A percentile compares a stretch with the other conserved stretches of the same genome.
Conservation (phyloP, 441 rosid genomes). For the Erysimum pusillum region DNA sequence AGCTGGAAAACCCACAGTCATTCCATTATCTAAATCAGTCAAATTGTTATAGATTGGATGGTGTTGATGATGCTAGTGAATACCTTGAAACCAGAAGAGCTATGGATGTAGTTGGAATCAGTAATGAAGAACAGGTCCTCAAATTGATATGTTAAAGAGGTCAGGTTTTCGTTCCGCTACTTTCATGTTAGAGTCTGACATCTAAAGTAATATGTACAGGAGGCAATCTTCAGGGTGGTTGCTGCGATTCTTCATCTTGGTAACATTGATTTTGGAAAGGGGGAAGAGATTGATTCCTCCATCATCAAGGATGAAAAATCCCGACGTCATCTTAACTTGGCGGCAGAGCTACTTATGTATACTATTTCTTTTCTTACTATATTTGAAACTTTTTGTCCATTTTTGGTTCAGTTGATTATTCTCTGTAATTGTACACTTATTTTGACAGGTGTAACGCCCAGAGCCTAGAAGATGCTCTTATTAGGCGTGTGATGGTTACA, state of each 20-base stretch:
- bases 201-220: slow-evolving; percentile 55
- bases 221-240: slow-evolving; percentile 77
- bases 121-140: slow-evolving; percentile 69
- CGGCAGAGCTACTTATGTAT: slow-evolving; percentile 72
- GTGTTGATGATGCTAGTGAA: slow-evolving; percentile 68
- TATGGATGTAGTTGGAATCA: slow-evolving; percentile 81
- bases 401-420: slow-evolving; percentile 26
- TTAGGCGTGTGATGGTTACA: slow-evolving; percentile 82
- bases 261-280: slow-evolving; percentile 70
- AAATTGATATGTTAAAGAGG: slow-evolving; percentile 32
- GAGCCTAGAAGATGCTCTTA: slow-evolving; percentile 77
- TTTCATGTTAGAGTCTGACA: slow-evolving; percentile 47
- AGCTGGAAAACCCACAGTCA: slow-evolving; percentile 61
- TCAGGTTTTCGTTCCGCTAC: slow-evolving; percentile 7
- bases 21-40: slow-evolving; percentile 77
- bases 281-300: slow-evolving; percentile 70
- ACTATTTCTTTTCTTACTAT: slow-evolving; percentile 31
- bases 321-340: slow-evolving; percentile 65
- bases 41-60: slow-evolving; percentile 67
- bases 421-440: slow-evolving; percentile 27
- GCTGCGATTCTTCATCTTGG: slow-evolving; percentile 85
- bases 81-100: slow-evolving; percentile 75
- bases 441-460: slow-evolving; percentile 67
- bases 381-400: slow-evolving; percentile 22
- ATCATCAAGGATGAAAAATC: slow-evolving; percentile 67